phyloP scores from a whole-genome alignment of 495 filamentous ascomycete species.

The Schizothecium vesticola region DNA sequence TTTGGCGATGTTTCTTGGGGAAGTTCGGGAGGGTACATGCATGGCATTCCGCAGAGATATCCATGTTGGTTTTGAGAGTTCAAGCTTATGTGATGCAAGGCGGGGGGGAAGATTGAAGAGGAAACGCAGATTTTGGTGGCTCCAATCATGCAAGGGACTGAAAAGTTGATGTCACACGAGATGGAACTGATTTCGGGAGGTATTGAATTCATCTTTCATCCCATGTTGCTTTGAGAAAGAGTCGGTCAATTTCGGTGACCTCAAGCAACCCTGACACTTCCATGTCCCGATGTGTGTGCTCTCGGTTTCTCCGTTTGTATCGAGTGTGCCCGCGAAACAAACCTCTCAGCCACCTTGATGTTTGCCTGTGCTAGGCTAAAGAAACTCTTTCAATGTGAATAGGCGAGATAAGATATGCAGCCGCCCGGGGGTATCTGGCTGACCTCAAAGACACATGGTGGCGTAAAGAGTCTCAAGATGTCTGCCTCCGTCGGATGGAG shows the following conservation, averaged over 20 bases:
- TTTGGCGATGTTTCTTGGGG: too few relatives aligned
- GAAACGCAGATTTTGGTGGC: too few relatives aligned
- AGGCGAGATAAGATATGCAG: too few relatives aligned
- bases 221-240: neutral
- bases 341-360: neutral
- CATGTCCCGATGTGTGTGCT: neutral
- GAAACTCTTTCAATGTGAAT: too few relatives aligned
- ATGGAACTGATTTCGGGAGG: too few relatives aligned
- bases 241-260: neutral
- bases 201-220: too few relatives aligned
- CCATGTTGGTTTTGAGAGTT: neutral
- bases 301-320: neutral
- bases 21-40: neutral
- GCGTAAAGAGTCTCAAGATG: too few relatives aligned
- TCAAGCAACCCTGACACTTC: neutral
- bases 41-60: neutral
- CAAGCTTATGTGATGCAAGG: neutral
- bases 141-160: too few relatives aligned
- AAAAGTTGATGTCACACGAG: too few relatives aligned
- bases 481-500: too few relatives aligned
- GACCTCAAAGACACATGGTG: neutral
- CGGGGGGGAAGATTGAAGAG: too few relatives aligned
- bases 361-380: neutral
- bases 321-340: neutral
- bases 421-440: too few relatives aligned